A percentile compares a stretch with the other conserved stretches of the same genome.
Evolutionary conservation across 345 rosid genomes (phyloP).

Genomic region (Balakata baccata): DNA sequence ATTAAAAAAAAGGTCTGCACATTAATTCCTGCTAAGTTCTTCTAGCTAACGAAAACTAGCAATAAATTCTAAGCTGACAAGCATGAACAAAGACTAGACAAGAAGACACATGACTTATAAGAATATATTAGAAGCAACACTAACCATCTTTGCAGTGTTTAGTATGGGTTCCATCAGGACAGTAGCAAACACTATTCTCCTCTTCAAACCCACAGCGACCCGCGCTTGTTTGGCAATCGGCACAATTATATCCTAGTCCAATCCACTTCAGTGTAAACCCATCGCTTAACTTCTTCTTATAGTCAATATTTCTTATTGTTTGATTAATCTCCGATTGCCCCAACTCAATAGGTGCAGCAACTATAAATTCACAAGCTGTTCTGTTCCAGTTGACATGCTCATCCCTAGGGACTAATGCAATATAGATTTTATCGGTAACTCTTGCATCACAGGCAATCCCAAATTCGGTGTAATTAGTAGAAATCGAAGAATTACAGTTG

Average conservation of each 20-base stretch:
- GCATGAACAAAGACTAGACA: background rate
- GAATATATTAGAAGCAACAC: too few relatives aligned
- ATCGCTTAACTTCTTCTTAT: constrained; percentile 12
- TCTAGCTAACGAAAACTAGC: background rate
- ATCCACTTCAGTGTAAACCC: constrained; percentile 32
- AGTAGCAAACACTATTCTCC: constrained; percentile 19
- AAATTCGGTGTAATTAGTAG: constrained; percentile 11
- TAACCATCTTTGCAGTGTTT: constrained; percentile 25
- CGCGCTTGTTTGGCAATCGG: constrained; percentile 24
- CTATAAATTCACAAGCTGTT: constrained; percentile 9
- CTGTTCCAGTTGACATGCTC: constrained; percentile 12
- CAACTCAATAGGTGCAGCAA: constrained; percentile 22
- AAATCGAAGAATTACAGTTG: constrained; percentile 16
- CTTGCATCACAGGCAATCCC: constrained; percentile 12
- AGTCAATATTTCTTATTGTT: constrained; percentile 5
- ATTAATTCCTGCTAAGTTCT: background rate
- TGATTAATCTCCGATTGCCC: background rate
- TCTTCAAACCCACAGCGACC: constrained; percentile 29
- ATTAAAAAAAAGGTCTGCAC: background rate
- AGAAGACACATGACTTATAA: background rate
- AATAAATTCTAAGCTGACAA: background rate
- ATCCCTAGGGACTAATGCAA: constrained; percentile 24
- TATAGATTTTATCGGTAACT: background rate
- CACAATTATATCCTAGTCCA: constrained; percentile 18
- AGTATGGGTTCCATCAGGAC: constrained; percentile 23